phyloP scores from a whole-genome alignment of 768 basidiomycete genomes.

The Rhizopogon vulgaris region DNA sequence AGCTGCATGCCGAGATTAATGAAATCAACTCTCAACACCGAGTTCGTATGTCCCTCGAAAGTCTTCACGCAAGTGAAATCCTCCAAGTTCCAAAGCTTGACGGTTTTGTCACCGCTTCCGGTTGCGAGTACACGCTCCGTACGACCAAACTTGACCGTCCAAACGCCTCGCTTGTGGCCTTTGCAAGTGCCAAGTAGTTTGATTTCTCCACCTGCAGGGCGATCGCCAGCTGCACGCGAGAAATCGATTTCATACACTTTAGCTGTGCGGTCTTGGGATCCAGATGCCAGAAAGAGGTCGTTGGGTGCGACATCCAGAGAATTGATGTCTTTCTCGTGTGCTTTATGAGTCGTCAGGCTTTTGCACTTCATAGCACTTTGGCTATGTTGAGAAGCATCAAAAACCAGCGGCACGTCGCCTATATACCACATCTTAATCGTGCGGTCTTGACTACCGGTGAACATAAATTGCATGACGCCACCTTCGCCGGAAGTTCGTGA shows the following conservation, averaged over 20 bases:
- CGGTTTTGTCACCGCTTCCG: constrained; percentile 91
- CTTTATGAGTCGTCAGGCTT: constrained; percentile 80
- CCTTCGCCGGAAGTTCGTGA: constrained; percentile 44
- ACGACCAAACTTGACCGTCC: constrained; percentile 85
- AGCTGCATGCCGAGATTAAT: constrained; percentile 78
- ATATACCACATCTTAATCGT: constrained; percentile 99
- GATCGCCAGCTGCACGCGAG: constrained; percentile 29
- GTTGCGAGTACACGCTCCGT: constrained; percentile 84
- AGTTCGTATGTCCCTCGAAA: constrained; percentile 97
- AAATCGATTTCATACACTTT: constrained; percentile 83
- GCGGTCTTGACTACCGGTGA: constrained; percentile 94
- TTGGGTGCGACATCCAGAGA: constrained; percentile 90
- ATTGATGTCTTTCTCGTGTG: constrained; percentile 99
- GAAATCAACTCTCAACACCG: constrained; percentile 90
- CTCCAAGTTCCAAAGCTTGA: constrained; percentile 91
- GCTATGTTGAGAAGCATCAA: constrained; percentile 19
- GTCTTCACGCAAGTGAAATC: constrained; percentile 94
- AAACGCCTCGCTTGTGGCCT: constrained; percentile 95
- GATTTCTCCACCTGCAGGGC: constrained; percentile 58
- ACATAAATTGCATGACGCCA: constrained; percentile 54
- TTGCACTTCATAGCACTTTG: constrained; percentile 41
- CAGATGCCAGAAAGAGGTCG: constrained; percentile 82
- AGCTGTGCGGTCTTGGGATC: constrained; percentile 92
- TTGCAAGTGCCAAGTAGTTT: constrained; percentile 81
- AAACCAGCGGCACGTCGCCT: constrained; percentile 36